Base-by-base conservation (phyloP, 805 yeast species). In the Sugiyamaella qingdaonensis region DNA sequence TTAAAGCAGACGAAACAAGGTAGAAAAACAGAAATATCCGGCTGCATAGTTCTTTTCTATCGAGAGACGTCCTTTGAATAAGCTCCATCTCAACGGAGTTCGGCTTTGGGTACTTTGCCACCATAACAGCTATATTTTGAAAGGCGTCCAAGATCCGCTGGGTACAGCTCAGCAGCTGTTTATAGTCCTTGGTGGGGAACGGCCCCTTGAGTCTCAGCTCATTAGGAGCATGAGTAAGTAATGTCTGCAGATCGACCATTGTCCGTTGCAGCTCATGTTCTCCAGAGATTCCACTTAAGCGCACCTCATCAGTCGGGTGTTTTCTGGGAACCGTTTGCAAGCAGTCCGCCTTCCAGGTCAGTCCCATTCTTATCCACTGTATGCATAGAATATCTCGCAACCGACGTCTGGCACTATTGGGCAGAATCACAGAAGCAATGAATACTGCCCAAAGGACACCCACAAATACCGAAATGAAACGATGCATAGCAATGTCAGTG, bases 361-460 rank as follows among this genome's bases (percentile, higher is more conserved):
- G 76, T 1, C 96, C 96, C 77, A 88, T 76, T 43, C 90, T 73
- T 39, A 88, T 71, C 95, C 95, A 88, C 19, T 87, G 72, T 2
- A 82, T 70, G 0, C 88, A 79, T 19, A 88, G 64, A 0, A 88
- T 88, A 27, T 75, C 73, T 54, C 86, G 81, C 54, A 88, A 69
- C 46, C 89, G 71, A 11, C 80, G 73, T 45, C 95, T 73, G 0
- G 96, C 95, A 62, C 88, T 82, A 63, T 82, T 82, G 2, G 95
- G 95, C 49, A 85, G 73, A 49, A 87, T 75, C 1, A 80, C 72
- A 34, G 83, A 69, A 0, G 94, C 84, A 68, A 88, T 78, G 1
- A 80, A 63, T 21, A 88, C 71, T 0, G 95, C 94, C 90, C 92
- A 88, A 0, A 84, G 53, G 2, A 86, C 83, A 33, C 95, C 96